A percentile compares a stretch with the other conserved stretches of the same genome.
Evolutionary conservation across 1,284 basidiomycete species (phyloP).

Genomic region (Fomitopsis schrenkii): DNA sequence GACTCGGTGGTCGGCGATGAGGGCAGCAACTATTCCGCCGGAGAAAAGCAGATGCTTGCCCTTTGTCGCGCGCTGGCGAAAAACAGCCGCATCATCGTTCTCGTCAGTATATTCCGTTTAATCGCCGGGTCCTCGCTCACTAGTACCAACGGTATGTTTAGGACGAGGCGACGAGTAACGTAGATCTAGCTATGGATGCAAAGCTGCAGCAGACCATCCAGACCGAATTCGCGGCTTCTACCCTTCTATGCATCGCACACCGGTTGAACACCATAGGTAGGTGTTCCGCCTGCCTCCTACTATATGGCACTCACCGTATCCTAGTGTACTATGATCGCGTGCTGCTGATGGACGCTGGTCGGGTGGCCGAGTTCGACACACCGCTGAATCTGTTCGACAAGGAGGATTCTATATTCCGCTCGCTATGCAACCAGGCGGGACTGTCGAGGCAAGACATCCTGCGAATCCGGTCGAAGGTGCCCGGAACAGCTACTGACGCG

Average conservation of each 20-base stretch:
- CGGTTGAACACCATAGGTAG: constrained; percentile 71
- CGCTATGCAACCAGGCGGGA: constrained; percentile 71
- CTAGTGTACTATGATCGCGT: constrained; percentile 73
- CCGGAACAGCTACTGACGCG: not conserved
- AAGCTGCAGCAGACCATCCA: constrained; percentile 75
- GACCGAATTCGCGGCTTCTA: constrained; percentile 59
- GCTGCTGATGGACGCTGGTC: constrained; percentile 70
- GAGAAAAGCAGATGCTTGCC: constrained; percentile 76
- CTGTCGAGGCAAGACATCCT: constrained; percentile 53
- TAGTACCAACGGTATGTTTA: constrained; percentile 15
- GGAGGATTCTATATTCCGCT: constrained; percentile 69
- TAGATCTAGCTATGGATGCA: constrained; percentile 80
- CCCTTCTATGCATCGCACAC: constrained; percentile 73
- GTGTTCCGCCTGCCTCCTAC: constrained; percentile 11
- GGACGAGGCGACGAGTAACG: constrained; percentile 81
- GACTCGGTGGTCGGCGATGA: constrained; percentile 62
- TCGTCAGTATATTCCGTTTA: constrained; percentile 38
- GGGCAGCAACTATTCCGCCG: constrained; percentile 72
- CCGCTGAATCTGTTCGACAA: constrained; percentile 72
- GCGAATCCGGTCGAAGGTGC: constrained; percentile 32
- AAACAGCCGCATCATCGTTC: constrained; percentile 64
- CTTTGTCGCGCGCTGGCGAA: constrained; percentile 71
- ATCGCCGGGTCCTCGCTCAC: not conserved
- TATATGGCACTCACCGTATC: not conserved
- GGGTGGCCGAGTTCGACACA: constrained; percentile 73